Conservation (phyloP, 2,329 filamentous ascomycete species). For the Xylariaceae sp. region DNA sequence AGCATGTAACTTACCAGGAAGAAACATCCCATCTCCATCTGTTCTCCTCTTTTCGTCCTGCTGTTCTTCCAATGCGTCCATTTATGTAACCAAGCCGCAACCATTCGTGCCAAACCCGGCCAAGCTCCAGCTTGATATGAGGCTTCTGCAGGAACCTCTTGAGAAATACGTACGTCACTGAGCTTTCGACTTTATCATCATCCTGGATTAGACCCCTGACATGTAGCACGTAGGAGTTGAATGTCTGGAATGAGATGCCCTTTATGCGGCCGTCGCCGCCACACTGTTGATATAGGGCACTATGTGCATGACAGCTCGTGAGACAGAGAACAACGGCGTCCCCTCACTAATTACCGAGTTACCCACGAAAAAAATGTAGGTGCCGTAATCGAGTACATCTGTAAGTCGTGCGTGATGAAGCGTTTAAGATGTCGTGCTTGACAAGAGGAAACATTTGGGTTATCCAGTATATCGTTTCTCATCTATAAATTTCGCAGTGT, state of each 20-base stretch:
- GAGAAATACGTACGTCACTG: neutral
- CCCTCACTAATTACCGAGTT: neutral
- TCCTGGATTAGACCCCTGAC: neutral
- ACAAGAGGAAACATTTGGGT: neutral
- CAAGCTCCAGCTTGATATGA: neutral
- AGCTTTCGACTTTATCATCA: no score
- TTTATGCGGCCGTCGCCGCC: neutral
- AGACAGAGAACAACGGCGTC: neutral
- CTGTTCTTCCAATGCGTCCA: constrained; percentile 3
- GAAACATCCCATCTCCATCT: no score
- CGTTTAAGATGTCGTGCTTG: neutral
- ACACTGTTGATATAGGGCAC: neutral
- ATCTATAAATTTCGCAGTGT: no score
- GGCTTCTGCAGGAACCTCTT: constrained; percentile 16
- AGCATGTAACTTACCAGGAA: no score
- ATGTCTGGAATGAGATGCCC: neutral
- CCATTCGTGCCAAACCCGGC: constrained; percentile 4
- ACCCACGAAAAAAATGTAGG: no score
- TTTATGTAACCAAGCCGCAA: constrained; percentile 10
- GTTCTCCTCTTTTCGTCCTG: neutral
- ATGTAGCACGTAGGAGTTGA: neutral
- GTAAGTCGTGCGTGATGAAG: neutral
- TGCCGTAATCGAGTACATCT: neutral
- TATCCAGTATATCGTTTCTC: no score
- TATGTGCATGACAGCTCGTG: neutral